These are phyloP conservation scores for Annulohypoxylon nitens DNA, from an alignment of 495 filamentous ascomycete species.

Conservation along the genomic window DNA sequence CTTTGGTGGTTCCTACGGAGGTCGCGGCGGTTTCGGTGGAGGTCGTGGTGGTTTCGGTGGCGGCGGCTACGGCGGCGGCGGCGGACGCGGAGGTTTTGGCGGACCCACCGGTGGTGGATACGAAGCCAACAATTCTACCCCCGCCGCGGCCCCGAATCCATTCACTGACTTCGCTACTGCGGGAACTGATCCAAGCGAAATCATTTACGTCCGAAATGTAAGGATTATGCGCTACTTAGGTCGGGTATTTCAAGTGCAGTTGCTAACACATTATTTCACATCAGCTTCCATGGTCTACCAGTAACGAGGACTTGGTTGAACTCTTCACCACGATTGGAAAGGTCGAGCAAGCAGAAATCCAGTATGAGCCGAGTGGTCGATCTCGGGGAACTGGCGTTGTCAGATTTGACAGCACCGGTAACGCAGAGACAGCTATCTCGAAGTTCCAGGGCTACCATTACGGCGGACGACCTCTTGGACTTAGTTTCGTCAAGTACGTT, in stretches of 20 bases:
- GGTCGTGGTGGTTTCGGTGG: constrained; percentile 58
- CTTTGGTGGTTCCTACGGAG: constrained; percentile 67
- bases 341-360: constrained; percentile 97
- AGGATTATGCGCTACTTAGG: constrained; percentile 55
- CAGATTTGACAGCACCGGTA: constrained; percentile 84
- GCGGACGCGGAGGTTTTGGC: constrained; percentile 61
- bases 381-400: constrained; percentile 97
- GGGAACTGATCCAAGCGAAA: constrained; percentile 83
- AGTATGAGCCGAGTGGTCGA: constrained; percentile 96
- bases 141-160: constrained; percentile 78
- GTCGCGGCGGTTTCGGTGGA: constrained; percentile 67
- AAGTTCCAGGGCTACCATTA: constrained; percentile 99
- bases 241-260: constrained; percentile 8
- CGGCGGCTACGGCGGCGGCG: constrained; percentile 41
- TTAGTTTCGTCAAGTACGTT: constrained; percentile 92
- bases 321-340: constrained; percentile 98
- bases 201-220: constrained; percentile 97
- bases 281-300: constrained; percentile 97
- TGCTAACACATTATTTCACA: constrained; percentile 44
- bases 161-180: constrained; percentile 96
- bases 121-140: constrained; percentile 50
- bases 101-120: constrained; percentile 63
- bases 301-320: constrained; percentile 95
- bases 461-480: constrained; percentile 91
- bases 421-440: constrained; percentile 91